A percentile compares a stretch with the other conserved stretches of the same genome.
Evolutionary conservation across 768 basidiomycete species (phyloP).

Genomic region (Lactarius evosmus): DNA sequence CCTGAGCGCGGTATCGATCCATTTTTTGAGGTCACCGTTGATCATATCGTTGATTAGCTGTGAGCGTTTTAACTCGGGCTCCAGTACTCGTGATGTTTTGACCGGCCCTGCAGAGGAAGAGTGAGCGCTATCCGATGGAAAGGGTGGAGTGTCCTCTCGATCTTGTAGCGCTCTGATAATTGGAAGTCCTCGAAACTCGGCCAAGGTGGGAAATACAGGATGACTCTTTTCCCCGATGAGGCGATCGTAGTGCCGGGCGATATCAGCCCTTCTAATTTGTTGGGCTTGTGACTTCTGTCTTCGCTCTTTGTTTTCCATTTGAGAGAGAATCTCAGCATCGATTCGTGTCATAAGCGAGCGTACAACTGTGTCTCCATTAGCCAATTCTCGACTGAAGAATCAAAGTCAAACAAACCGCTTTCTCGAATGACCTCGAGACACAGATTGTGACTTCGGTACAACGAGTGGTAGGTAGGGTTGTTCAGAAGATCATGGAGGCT

Average conservation of each 20-base stretch:
- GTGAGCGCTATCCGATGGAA: neutral
- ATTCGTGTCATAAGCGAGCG: conserved; percentile 27
- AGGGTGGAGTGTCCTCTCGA: conserved; percentile 24
- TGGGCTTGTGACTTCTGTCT: conserved; percentile 34
- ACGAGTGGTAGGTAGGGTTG: conserved; percentile 7
- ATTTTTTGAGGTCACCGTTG: conserved; percentile 44
- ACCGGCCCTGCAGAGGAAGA: neutral
- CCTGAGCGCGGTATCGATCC: conserved; percentile 46
- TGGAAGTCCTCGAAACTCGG: conserved; percentile 49
- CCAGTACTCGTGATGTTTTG: neutral
- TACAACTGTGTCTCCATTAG: conserved; percentile 34
- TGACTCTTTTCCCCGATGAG: conserved; percentile 39
- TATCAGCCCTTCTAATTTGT: conserved; percentile 34
- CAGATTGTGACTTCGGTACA: conserved; percentile 3
- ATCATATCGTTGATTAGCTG: conserved; percentile 39
- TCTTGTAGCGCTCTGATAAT: conserved; percentile 40
- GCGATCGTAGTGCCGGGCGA: conserved; percentile 45
- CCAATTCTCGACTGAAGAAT: conserved; percentile 1
- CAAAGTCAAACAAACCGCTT: conserved; percentile 7
- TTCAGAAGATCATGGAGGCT: conserved; percentile 17
- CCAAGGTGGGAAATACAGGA: conserved; percentile 43
- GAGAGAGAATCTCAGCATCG: conserved; percentile 34
- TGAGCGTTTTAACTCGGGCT: conserved; percentile 32
- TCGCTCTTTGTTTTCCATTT: conserved; percentile 32
- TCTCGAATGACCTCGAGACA: conserved; percentile 16